Evolutionary conservation across 306 rosid species (phyloP), one percentile per base, ranked within the genome.

Genomic region (Vigna radiata): DNA sequence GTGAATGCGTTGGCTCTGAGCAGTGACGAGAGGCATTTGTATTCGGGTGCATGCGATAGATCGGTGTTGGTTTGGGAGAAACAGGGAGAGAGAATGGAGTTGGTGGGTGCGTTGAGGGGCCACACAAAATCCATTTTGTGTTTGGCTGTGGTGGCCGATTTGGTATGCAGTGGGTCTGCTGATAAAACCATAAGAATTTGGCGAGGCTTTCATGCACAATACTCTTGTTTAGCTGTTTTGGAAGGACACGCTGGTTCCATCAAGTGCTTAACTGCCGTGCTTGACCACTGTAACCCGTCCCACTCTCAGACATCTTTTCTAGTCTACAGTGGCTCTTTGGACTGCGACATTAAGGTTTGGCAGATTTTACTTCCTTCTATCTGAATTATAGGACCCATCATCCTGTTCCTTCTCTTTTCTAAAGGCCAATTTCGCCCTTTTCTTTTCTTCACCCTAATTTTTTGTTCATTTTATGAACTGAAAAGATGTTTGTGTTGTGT

Each of bases 111-210:
- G 2, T 85, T 95, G 0, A 88, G 92, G 71, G 99, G 99, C 2
- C 97, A 95, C 76, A 86, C 75, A 0, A 86, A 72, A 73, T 86
- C 99, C 3, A 86, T 95, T 12, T 53, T 95, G 79, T 95, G 99
- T 72, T 77, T 95, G 76, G 80, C 84, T 1, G 91, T 88, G 58
- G 96, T 86, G 8, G 76, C 63, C 17, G 94, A 89, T 71, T 82
- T 90, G 76, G 81, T 92, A 9, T 95, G 90, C 2, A 95, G 98
- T 68, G 98, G 98, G 29, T 94, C 98, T 0, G 96, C 96, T 0
- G 99, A 95, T 79, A 88, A 80, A 82, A 92, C 87, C 0, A 77
- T 92, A 2, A 76, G 99, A 53, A 77, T 95, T 56, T 95, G 99
- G 99, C 92, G 86, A 80, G 88, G 91, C 0, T 33, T 77, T 36